A percentile compares a stretch with the other conserved stretches of the same genome.
phyloP scores from a whole-genome alignment of 208 protist species.

The Trypanosoma vivax region DNA sequence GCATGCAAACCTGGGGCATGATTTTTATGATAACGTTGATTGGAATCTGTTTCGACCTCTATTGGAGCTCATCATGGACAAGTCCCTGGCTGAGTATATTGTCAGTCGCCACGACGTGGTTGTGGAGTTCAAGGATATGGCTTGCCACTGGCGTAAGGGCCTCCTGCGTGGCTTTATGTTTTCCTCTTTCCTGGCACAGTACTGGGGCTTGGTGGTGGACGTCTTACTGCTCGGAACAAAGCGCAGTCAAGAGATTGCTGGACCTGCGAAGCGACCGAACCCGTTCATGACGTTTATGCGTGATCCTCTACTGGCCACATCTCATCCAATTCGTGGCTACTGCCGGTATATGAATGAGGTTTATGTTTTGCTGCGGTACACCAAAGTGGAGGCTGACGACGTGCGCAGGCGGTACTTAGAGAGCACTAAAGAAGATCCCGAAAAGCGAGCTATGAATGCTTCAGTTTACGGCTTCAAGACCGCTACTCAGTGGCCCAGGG shows the following conservation, averaged over 20 bases:
- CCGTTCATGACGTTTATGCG: slow-evolving; percentile 96
- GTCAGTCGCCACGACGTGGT: slow-evolving; percentile 99
- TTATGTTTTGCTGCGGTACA: slow-evolving; percentile 98
- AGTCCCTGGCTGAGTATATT: slow-evolving; percentile 99
- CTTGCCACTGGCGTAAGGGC: slow-evolving; percentile 98
- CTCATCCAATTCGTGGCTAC: slow-evolving; percentile 98
- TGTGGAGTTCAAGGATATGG: slow-evolving; percentile 99
- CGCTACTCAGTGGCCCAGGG: slow-evolving; percentile 99
- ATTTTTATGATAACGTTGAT: slow-evolving; percentile 99
- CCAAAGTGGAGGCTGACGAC: slow-evolving; percentile 96
- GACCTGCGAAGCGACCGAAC: slow-evolving; percentile 96
- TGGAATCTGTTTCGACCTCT: slow-evolving; percentile 99
- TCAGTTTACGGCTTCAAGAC: slow-evolving; percentile 99
- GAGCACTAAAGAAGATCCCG: slow-evolving; percentile 98
- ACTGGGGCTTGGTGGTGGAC: slow-evolving; percentile 99
- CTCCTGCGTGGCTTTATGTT: slow-evolving; percentile 99
- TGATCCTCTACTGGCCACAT: slow-evolving; percentile 91
- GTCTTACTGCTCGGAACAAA: slow-evolving; percentile 97
- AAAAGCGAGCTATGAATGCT: slow-evolving; percentile 92
- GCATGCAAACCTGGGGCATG: slow-evolving; percentile 95
- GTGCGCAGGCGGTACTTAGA: slow-evolving; percentile 98
- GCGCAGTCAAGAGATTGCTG: slow-evolving; percentile 98
- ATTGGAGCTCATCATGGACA: slow-evolving; percentile 99
- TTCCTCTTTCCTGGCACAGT: slow-evolving; percentile 99
- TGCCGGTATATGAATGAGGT: slow-evolving; percentile 97